Conservation (phyloP, 1,284 basidiomycete species). For the Pseudozyma sp. region DNA sequence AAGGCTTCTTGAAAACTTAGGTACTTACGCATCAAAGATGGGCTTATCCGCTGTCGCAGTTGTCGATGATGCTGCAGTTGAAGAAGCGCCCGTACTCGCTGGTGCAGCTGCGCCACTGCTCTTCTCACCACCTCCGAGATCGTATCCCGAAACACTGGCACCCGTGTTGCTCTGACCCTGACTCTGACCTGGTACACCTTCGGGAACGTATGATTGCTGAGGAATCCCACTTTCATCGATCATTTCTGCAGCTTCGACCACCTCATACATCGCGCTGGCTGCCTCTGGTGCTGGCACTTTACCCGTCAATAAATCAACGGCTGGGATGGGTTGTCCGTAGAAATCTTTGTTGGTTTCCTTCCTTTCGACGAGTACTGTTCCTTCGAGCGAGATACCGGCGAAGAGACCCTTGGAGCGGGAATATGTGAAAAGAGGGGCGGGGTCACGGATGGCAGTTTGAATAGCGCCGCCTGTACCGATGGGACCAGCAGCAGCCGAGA, state of each 20-base stretch:
- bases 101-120: constrained; percentile 1
- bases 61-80: constrained; percentile 5
- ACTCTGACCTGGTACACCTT: constrained; percentile 6
- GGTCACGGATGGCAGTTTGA: constrained; percentile 86
- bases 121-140: constrained; percentile 18
- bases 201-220: constrained; percentile 81
- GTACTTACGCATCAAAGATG: constrained; percentile 48
- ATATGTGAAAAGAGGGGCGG: constrained; percentile 97
- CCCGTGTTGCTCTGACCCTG: neutral
- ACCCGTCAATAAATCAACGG: constrained; percentile 87
- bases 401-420: constrained; percentile 95
- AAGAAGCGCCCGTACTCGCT: constrained; percentile 2
- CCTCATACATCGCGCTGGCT: constrained; percentile 90
- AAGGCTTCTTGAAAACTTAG: neutral
- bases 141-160: constrained; percentile 21
- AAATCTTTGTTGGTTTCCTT: constrained; percentile 84
- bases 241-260: constrained; percentile 81
- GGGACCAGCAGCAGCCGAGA: constrained; percentile 72
- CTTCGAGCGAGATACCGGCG: constrained; percentile 93
- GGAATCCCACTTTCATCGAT: constrained; percentile 77
- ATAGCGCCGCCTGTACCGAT: constrained; percentile 95
- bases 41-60: constrained; percentile 18
- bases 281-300: constrained; percentile 96
- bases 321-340: constrained; percentile 91
- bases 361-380: constrained; percentile 92